phyloP scores from a whole-genome alignment of 148 eudicot species.

The Silene uniflora region DNA sequence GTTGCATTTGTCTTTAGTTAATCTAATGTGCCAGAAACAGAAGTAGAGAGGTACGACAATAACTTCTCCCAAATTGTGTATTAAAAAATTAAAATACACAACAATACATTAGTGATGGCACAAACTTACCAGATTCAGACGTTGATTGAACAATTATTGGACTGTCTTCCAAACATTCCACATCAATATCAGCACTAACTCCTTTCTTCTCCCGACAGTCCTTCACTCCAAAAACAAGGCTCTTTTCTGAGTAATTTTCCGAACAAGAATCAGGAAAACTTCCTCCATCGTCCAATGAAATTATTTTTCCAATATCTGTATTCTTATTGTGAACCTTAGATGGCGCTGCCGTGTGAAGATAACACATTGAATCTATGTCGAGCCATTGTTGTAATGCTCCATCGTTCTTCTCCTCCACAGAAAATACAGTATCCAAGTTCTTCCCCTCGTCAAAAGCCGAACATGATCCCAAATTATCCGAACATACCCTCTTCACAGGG shows the following conservation, averaged over 20 bases:
- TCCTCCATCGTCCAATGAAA: neutral
- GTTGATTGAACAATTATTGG: slow-evolving; percentile 8
- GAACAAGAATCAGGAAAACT: neutral
- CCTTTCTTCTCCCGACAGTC: slow-evolving; percentile 1
- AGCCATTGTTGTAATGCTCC: slow-evolving; percentile 12
- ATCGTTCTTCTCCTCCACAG: slow-evolving; percentile 9
- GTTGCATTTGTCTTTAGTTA: neutral
- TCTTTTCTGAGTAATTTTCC: slow-evolving; percentile 17
- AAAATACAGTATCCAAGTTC: slow-evolving; percentile 31
- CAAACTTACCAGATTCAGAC: slow-evolving; percentile 10
- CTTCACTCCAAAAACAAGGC: neutral
- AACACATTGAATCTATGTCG: slow-evolving; percentile 25
- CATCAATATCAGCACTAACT: slow-evolving; percentile 5
- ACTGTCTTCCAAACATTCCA: slow-evolving; percentile 18
- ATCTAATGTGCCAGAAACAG: neutral
- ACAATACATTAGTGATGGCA: neutral
- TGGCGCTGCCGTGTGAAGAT: slow-evolving; percentile 29
- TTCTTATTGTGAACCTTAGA: slow-evolving; percentile 7
- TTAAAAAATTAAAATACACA: neutral
- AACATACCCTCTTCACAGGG: slow-evolving; percentile 17
- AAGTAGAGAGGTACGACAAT: neutral
- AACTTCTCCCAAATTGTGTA: neutral
- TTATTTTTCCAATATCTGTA: neutral
- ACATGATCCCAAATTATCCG: slow-evolving; percentile 20
- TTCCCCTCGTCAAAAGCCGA: slow-evolving; percentile 30